Evolutionary conservation across 73 alveolate genomes (phyloP), one percentile per base, ranked within the genome.

Genomic region (Tetrahymena malaccensis): DNA sequence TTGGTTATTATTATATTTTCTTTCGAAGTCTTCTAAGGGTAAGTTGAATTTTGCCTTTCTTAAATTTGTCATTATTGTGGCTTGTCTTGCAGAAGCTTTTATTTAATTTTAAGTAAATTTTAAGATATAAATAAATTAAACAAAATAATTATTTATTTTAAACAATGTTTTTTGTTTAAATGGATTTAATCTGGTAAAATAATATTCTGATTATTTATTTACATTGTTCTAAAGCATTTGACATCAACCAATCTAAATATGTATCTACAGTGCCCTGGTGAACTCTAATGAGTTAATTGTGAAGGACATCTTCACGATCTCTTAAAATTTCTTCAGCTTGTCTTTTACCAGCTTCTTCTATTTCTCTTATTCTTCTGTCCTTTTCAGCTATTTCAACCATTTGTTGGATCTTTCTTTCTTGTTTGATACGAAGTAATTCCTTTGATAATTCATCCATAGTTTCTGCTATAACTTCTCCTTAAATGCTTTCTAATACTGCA

Each of bases 261-360:
- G 99, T 97, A 97, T 99, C 99, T 93, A 98, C 99, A 0, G 99
- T 97, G 33, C 99, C 99, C 95, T 99, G 99, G 93, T 99, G 99
- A 43, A 98, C 99, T 96, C 97, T 96, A 98, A 98, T 98, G 34
- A 99, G 96, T 96, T 99, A 99, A 96, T 98, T 98, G 94, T 98
- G 98, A 95, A 98, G 97, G 50, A 96, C 98, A 96, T 99, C 99
- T 98, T 98, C 99, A 97, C 99, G 98, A 84, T 98, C 98, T 96
- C 99, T 96, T 35, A 99, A 97, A 31, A 99, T 98, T 94, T 98
- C 97, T 95, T 99, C 99, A 10, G 99, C 99, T 93, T 99, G 99
- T 95, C 99, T 98, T 95, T 99, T 98, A 40, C 99, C 99, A 97
- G 98, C 98, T 96, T 99, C 99, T 94, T 99, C 99, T 21, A 99